Conservation (phyloP, 345 rosid genomes). For the Euclidium syriacum region DNA sequence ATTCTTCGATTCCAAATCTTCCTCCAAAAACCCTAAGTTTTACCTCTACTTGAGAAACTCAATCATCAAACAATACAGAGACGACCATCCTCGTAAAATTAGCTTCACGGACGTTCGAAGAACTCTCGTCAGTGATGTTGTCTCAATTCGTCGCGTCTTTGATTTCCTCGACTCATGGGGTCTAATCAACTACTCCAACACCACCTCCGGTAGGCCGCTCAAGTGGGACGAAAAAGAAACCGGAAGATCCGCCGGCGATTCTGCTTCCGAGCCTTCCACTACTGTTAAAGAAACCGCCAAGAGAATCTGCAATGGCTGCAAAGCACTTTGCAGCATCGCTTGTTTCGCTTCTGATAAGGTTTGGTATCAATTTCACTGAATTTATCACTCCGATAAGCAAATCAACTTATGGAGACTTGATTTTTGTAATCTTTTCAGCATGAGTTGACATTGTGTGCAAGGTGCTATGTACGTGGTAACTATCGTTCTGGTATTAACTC, state of each 20-base stretch:
- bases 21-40: slow-evolving; percentile 54
- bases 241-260: slow-evolving; percentile 39
- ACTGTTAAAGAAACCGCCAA: slow-evolving; percentile 40
- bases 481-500: slow-evolving; percentile 70
- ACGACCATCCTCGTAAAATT: slow-evolving; percentile 58
- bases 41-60: slow-evolving; percentile 73
- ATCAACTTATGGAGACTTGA: too few species aligned
- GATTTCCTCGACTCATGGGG: slow-evolving; percentile 95
- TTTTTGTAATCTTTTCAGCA: slow-evolving; percentile 59
- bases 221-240: slow-evolving; percentile 87
- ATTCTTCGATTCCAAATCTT: slow-evolving; percentile 61
- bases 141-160: slow-evolving; percentile 83
- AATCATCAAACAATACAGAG: slow-evolving; percentile 57
- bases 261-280: slow-evolving; percentile 30
- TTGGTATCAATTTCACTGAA: neutral
- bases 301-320: slow-evolving; percentile 78
- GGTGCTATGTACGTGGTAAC: slow-evolving; percentile 91
- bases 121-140: slow-evolving; percentile 78
- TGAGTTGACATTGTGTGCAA: slow-evolving; percentile 83
- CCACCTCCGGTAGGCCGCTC: slow-evolving; percentile 51
- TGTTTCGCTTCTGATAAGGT: slow-evolving; percentile 92
- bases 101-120: slow-evolving; percentile 80
- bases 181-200: slow-evolving; percentile 57
- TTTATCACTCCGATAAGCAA: too few species aligned
- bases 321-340: slow-evolving; percentile 72